Evolutionary conservation across 2,329 filamentous ascomycete species (phyloP), one percentile per base, ranked within the genome.

Genomic region (Botrytis medusae): DNA sequence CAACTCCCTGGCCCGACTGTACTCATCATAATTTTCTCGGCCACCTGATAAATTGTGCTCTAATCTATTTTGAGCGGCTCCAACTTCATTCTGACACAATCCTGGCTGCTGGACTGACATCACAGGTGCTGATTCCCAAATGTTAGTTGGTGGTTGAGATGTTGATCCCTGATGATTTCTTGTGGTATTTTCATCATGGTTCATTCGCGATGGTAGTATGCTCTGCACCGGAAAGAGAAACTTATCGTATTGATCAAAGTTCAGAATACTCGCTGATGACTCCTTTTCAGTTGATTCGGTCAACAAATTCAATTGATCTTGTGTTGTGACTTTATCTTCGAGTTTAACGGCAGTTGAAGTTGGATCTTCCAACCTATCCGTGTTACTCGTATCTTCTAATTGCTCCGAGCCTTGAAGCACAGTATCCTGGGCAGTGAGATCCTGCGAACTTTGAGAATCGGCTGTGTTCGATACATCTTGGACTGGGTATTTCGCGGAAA

Each of bases 221-320:
- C 1, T 51, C 12, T 51, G 46, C 40, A 9, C 25, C 3, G 37
- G 37, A 22, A 9, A 10, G 12, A 12, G 9, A 64, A 2, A 8
- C 5, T 46, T 32, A 5, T 46, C 40, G 40, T 64, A 64, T 44
- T 32, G 4, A 46, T 20, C 4, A 9, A 46, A 44, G 18, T 12
- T 32, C 4, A 14, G 1, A 54, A 4, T n/a, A 14, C 1, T 12
- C 20, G 40, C 1, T 4, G 6, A 0, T 16, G 0, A 4, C 14
- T 62, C 4, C 6, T n/a, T 40, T 29, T 16, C 18, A 64, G 61
- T 20, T 8, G 14, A 20, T 42, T 22, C 4, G 16, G 7, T 3
- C 2, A 44, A 44, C 29, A 8, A 2, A n/a, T 16, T 6, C 18
- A 64, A 16, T 32, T 18, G 9, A 46, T 22, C 4, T 46, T 29